Conservation (phyloP, 352 stramenopile genomes). For the Thalassiosira exigua region DNA sequence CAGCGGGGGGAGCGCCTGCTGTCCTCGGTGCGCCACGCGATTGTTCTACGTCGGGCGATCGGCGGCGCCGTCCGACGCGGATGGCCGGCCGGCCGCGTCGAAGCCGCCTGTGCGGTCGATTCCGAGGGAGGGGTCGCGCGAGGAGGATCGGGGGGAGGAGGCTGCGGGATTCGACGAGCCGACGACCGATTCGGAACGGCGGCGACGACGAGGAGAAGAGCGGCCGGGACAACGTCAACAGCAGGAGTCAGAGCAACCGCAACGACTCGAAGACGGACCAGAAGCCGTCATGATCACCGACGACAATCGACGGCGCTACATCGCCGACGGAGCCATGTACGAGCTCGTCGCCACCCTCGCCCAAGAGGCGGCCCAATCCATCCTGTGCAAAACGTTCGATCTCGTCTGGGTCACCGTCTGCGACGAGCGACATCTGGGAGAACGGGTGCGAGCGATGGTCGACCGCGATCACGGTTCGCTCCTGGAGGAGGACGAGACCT, state of each 20-base stretch:
- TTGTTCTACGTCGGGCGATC: conserved; percentile 32
- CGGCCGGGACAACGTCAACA: too few species aligned
- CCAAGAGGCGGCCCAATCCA: conserved; percentile 69
- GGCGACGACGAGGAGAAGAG: too few species aligned
- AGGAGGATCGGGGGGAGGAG: too few species aligned
- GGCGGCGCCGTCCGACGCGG: not conserved
- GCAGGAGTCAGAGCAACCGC: not conserved
- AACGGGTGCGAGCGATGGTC: conserved; percentile 37
- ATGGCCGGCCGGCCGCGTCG: not conserved
- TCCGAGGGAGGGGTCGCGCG: too few species aligned
- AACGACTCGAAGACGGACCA: not conserved
- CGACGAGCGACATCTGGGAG: conserved; percentile 9
- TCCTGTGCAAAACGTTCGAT: conserved; percentile 59
- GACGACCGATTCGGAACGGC: too few species aligned
- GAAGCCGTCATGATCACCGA: conserved; percentile 57
- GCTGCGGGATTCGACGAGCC: too few species aligned
- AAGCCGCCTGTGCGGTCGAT: too few species aligned
- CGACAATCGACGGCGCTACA: conserved; percentile 68
- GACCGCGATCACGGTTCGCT: conserved; percentile 49
- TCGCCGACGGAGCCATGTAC: conserved; percentile 73
- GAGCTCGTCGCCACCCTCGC: conserved; percentile 64
- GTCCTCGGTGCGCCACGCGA: conserved; percentile 32
- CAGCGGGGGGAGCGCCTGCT: not conserved
- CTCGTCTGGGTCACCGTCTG: conserved; percentile 70
- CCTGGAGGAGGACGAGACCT: conserved; percentile 18